Conservation (phyloP, 2,329 filamentous ascomycete genomes). For the Fusarium succisae region DNA sequence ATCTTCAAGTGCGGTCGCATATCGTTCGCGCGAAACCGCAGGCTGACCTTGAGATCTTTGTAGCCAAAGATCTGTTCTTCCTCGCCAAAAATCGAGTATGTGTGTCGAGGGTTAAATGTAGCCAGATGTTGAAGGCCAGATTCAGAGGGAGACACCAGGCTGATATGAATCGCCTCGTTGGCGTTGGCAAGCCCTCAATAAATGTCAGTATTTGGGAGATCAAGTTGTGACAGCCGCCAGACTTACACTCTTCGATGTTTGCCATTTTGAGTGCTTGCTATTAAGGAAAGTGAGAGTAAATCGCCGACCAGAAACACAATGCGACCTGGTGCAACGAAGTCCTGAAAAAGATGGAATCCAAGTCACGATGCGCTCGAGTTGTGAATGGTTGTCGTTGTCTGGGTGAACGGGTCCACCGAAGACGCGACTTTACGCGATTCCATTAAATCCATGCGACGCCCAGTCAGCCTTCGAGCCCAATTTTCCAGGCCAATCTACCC, state of each 20-base stretch:
- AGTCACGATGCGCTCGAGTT: slow-evolving; percentile 9
- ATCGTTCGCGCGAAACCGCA: slow-evolving; percentile 75
- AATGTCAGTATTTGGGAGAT: slow-evolving; percentile 27
- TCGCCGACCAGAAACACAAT: not conserved
- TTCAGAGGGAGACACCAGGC: slow-evolving; percentile 62
- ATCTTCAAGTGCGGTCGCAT: slow-evolving; percentile 81
- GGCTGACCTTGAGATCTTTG: slow-evolving; percentile 78
- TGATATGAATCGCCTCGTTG: slow-evolving; percentile 71
- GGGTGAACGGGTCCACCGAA: slow-evolving; percentile 5
- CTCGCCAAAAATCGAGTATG: slow-evolving; percentile 93
- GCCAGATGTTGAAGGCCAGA: slow-evolving; percentile 65
- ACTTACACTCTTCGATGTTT: slow-evolving; percentile 49
- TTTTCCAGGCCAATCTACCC: slow-evolving; percentile 20
- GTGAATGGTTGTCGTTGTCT: slow-evolving; percentile 20
- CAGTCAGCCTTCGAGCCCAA: slow-evolving; percentile 21
- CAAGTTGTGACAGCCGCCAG: not conserved
- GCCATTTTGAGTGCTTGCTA: slow-evolving; percentile 38
- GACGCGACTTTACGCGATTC: slow-evolving; percentile 34
- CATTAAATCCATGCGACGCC: slow-evolving; percentile 23
- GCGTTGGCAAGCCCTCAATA: slow-evolving; percentile 66
- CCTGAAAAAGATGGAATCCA: not conserved
- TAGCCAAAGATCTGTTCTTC: slow-evolving; percentile 93
- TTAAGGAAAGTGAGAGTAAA: not conserved
- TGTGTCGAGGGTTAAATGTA: slow-evolving; percentile 85
- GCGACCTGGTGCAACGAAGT: not conserved